Evolutionary conservation across 331 rosid species (phyloP).

Genomic region (Rhamnella rubrinervis): DNA sequence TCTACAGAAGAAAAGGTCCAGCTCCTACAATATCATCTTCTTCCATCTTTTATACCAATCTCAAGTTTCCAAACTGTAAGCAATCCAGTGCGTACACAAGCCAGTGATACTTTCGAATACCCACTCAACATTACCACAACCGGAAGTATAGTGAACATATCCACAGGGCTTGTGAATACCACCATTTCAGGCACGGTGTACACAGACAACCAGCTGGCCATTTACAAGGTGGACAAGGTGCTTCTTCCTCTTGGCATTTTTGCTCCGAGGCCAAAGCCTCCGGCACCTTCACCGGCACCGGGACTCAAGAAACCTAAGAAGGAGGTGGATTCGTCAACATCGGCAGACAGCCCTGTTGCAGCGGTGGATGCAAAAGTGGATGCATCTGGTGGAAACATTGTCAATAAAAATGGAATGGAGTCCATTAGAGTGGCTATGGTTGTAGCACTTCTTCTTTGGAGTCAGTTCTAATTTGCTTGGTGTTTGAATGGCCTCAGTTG

Average conservation of each 20-base stretch:
- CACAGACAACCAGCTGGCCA: conserved; percentile 7
- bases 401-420: no score
- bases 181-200: conserved; percentile 12
- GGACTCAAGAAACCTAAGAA: not conserved
- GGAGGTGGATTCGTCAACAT: no score
- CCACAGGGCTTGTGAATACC: conserved; percentile 13
- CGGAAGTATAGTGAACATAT: conserved; percentile 6
- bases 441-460: no score
- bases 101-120: not conserved
- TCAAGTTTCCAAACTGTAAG: conserved; percentile 11
- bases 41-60: conserved; percentile 7
- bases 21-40: not conserved
- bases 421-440: no score
- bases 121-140: conserved; percentile 4
- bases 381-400: no score
- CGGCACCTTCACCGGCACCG: conserved; percentile 8
- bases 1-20: conserved; percentile 5
- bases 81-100: conserved; percentile 8
- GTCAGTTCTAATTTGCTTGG: no score
- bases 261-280: not conserved
- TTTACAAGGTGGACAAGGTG: conserved; percentile 7
- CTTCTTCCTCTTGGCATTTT: conserved; percentile 10
- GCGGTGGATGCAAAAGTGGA: no score
- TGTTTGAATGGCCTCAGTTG: no score
- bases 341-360: no score